Evolutionary conservation across 2,329 filamentous ascomycete species (phyloP).

Genomic region (Blastomyces silverae): DNA sequence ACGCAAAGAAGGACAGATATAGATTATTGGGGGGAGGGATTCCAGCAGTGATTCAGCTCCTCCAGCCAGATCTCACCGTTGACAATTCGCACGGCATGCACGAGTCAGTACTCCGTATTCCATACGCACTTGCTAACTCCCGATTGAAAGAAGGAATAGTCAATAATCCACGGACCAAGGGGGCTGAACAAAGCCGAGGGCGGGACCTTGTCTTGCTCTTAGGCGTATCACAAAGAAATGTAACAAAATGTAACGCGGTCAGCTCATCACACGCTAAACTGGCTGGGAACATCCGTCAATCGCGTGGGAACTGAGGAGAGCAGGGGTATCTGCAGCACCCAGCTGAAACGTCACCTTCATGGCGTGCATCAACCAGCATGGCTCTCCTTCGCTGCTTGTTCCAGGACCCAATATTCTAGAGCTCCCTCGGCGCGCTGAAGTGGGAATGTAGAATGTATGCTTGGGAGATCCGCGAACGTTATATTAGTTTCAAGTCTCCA

Average conservation of each 20-base stretch:
- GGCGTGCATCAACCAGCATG: not conserved
- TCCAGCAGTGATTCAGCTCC: no score
- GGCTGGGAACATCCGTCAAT: not conserved
- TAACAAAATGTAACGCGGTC: constrained; percentile 6
- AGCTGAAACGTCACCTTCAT: not conserved
- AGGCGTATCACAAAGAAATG: not conserved
- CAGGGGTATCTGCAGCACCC: not conserved
- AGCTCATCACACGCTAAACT: constrained; percentile 2
- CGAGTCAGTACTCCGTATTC: not conserved
- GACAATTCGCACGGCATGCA: not conserved
- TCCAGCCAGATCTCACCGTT: no score
- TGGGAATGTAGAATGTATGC: not conserved
- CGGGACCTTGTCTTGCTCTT: not conserved
- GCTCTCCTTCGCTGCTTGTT: not conserved
- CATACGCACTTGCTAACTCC: not conserved
- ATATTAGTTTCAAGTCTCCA: not conserved
- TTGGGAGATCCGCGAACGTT: not conserved
- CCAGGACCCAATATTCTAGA: not conserved
- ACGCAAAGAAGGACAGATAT: not conserved
- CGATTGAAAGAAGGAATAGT: not conserved
- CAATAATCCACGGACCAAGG: not conserved
- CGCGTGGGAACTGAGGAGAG: not conserved
- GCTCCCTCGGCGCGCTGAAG: not conserved
- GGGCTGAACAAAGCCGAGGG: not conserved
- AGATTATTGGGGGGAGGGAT: no score